Percentiles rank a stretch among this genome's conserved stretches.
Evolutionary conservation across 805 yeast genomes (phyloP).

Genomic region (Yamadazyma sp.): DNA sequence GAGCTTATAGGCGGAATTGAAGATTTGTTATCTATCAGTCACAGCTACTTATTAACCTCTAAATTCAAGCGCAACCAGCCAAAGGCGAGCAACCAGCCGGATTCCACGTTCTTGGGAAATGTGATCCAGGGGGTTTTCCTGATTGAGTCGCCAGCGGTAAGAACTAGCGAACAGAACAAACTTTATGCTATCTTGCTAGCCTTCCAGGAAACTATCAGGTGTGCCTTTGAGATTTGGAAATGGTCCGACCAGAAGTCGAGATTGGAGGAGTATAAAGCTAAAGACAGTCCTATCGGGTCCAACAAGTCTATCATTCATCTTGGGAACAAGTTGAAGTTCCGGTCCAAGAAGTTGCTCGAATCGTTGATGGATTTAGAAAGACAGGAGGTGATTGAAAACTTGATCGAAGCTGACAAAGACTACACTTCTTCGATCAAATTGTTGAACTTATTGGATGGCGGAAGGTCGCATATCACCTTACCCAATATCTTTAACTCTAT

Average conservation of each 20-base stretch:
- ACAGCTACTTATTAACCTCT: slow-evolving; percentile 49
- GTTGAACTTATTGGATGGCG: slow-evolving; percentile 80
- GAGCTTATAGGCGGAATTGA: slow-evolving; percentile 59
- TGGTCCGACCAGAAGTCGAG: slow-evolving; percentile 51
- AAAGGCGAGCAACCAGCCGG: slow-evolving; percentile 18
- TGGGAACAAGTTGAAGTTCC: slow-evolving; percentile 63
- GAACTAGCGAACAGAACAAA: slow-evolving; percentile 52
- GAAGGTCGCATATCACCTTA: slow-evolving; percentile 71
- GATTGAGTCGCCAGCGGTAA: slow-evolving; percentile 59
- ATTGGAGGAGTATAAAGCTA: slow-evolving; percentile 14
- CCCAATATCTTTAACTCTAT: slow-evolving; percentile 65
- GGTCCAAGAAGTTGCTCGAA: slow-evolving; percentile 65
- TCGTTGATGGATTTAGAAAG: slow-evolving; percentile 66
- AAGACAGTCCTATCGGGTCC: slow-evolving; percentile 5
- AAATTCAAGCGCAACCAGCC: slow-evolving; percentile 21
- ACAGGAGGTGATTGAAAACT: slow-evolving; percentile 65
- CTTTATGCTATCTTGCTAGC: slow-evolving; percentile 59
- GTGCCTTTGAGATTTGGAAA: slow-evolving; percentile 66
- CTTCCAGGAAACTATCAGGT: slow-evolving; percentile 56
- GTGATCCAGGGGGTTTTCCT: slow-evolving; percentile 80
- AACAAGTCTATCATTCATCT: slow-evolving; percentile 34
- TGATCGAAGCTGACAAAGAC: slow-evolving; percentile 43
- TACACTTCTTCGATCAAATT: slow-evolving; percentile 43
- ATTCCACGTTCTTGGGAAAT: slow-evolving; percentile 53
- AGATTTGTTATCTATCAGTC: slow-evolving; percentile 59